Evolutionary conservation across 2,329 filamentous ascomycete genomes (phyloP).

Genomic region (Ophiocordyceps camponoti-leonardi): DNA sequence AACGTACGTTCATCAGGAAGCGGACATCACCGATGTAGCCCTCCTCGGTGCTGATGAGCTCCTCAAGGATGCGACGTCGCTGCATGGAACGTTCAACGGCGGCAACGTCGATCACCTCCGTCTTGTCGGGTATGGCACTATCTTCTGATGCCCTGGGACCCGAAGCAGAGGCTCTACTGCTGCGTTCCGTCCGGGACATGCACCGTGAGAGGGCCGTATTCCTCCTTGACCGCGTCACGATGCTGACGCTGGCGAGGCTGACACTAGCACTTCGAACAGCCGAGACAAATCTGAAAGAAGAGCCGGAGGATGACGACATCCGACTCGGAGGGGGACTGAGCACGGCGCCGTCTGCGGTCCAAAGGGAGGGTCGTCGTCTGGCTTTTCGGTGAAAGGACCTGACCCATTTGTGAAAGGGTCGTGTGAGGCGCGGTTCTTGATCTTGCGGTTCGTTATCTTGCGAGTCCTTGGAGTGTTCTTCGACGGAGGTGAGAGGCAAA

Average conservation of each 20-base stretch:
- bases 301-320: constrained; percentile 42
- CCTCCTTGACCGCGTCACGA: constrained; percentile 41
- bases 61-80: constrained; percentile 65
- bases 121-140: constrained; percentile 41
- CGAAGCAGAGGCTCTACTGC: constrained; percentile 43
- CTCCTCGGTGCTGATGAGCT: constrained; percentile 73
- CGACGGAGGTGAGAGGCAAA: constrained; percentile 7
- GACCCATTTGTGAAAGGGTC: constrained; percentile 58
- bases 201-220: constrained; percentile 31
- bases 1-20: constrained; percentile 64
- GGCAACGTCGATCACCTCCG: constrained; percentile 41
- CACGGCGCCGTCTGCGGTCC: background rate
- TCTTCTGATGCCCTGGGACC: constrained; percentile 47
- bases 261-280: constrained; percentile 66
- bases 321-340: constrained; percentile 1
- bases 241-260: constrained; percentile 57
- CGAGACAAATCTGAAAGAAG: constrained; percentile 66
- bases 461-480: constrained; percentile 5
- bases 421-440: constrained; percentile 4
- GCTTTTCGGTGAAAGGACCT: constrained; percentile 46
- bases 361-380: constrained; percentile 14
- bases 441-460: constrained; percentile 3
- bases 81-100: constrained; percentile 57
- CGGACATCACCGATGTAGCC: constrained; percentile 77
- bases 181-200: constrained; percentile 42